A percentile compares a stretch with the other conserved stretches of the same genome.
Evolutionary conservation across 352 stramenopile genomes (phyloP).

Genomic region (Pythium aphanidermatum): DNA sequence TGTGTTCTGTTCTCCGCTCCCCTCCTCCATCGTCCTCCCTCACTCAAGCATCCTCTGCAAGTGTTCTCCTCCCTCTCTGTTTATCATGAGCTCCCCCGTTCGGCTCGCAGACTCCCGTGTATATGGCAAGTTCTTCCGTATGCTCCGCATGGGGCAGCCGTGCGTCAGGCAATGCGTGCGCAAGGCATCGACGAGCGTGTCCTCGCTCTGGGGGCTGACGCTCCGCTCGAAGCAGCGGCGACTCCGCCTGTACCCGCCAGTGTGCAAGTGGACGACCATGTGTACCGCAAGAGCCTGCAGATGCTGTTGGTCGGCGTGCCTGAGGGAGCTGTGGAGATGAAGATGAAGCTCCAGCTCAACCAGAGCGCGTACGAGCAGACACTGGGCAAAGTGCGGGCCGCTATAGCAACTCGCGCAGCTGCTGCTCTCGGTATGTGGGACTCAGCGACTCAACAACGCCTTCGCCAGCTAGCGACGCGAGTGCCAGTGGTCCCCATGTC

Average conservation of each 20-base stretch:
- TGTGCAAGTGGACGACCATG: slow-evolving; percentile 3
- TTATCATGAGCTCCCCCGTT: neutral
- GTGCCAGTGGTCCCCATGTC: too few species aligned
- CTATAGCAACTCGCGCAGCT: neutral
- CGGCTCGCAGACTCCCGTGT: slow-evolving; percentile 1
- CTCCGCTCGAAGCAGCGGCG: neutral
- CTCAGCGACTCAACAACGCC: neutral
- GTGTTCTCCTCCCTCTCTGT: too few species aligned
- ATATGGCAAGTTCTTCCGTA: slow-evolving; percentile 16
- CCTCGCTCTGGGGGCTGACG: slow-evolving; percentile 7
- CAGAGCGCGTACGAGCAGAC: slow-evolving; percentile 12
- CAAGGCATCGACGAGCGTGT: slow-evolving; percentile 10
- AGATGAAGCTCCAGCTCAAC: slow-evolving; percentile 1
- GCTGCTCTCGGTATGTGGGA: neutral
- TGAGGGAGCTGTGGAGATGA: slow-evolving; percentile 5
- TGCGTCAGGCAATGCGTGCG: slow-evolving; percentile 7
- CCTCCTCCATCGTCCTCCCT: neutral
- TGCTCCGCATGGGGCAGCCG: slow-evolving; percentile 13
- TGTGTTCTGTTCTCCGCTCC: slow-evolving; percentile 1
- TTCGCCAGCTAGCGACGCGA: too few species aligned
- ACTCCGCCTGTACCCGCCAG: neutral
- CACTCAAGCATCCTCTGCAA: too few species aligned
- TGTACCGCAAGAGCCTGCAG: slow-evolving; percentile 12
- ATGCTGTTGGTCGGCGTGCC: slow-evolving; percentile 16
- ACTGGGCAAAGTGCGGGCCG: slow-evolving; percentile 7